A percentile compares a stretch with the other conserved stretches of the same genome.
phyloP scores from a whole-genome alignment of 129 eudicot species.

The Centaurea solstitialis region DNA sequence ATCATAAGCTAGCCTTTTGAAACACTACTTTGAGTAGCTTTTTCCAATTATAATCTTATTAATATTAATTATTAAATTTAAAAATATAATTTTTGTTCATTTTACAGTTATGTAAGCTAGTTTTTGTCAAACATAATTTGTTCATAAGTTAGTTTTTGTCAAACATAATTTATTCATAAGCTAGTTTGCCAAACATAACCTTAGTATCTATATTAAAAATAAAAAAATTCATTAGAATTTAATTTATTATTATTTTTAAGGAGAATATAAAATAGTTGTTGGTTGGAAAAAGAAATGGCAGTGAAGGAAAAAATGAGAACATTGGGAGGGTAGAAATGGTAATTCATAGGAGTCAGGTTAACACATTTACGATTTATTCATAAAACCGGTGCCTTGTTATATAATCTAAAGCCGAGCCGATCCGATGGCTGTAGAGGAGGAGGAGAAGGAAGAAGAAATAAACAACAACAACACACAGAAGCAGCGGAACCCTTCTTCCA shows the following conservation, averaged over 20 bases:
- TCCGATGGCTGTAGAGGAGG: conserved; percentile 28
- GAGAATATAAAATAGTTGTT: background rate
- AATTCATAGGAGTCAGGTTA: background rate
- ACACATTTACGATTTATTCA: conserved; percentile 22
- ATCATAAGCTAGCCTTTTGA: no score
- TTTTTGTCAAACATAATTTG: no score
- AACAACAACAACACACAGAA: conserved; percentile 10
- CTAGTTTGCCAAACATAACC: no score
- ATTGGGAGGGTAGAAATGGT: conserved; percentile 12
- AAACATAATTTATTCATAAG: no score
- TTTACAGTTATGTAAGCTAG: no score
- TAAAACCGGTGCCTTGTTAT: conserved; percentile 32
- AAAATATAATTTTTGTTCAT: no score
- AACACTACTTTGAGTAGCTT: no score
- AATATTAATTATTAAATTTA: no score
- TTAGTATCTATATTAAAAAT: no score
- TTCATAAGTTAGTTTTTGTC: no score
- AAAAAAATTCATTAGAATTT: no score
- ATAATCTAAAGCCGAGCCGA: conserved; percentile 26
- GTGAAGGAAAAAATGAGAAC: background rate
- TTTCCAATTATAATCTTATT: no score
- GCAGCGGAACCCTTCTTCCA: conserved; percentile 17
- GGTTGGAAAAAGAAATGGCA: background rate
- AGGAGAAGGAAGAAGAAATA: conserved; percentile 12
- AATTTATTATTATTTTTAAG: background rate